Base-by-base conservation (phyloP, 2,329 filamentous ascomycete genomes). In the Fusarium penzigii region DNA sequence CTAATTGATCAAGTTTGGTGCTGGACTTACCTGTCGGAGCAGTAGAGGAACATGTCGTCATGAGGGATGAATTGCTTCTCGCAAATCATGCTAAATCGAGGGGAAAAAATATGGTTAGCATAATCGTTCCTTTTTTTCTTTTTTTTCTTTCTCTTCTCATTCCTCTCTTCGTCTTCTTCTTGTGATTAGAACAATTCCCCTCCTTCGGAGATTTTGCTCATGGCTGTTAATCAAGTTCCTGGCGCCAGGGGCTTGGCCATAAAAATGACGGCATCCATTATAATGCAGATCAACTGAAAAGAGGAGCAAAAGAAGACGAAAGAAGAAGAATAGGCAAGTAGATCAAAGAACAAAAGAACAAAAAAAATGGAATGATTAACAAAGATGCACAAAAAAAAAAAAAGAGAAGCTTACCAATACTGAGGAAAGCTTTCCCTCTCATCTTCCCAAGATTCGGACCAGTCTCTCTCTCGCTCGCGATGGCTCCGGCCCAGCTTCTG, bases 401-500 rank as follows among this genome's bases (percentile, higher is more conserved):
- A 49, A 56, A 42, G 51, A 55, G 54, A 59, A 51, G 79, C 82
- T 52, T 78, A 87, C 84, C 84, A 87, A 65, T 77, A 86, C 66
- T 86, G 83, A 17, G 83, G 83, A 57, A 87, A 86, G 68, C 79
- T 84, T 64, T 86, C 83, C 49, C 81, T 75, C 63, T 84, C 82
- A 49, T 85, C 78, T 48, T 82, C 78, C 67, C 74, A 81, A 66
- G 74, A 75, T 36, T 80, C 78, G 52, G 78, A 74, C 65, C 73
- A 72, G 55, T 82, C 76, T 53, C 73, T 74, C 59, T 83, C 79
- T 25, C 78, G 73, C 44, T 82, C 78, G 49, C 76, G 76, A 11
- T 77, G 73, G 54, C 72, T 78, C 61, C 78, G 80, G 48, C 78
- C 76, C 53, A 79, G 69, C 68, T 81, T 83, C 52, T 76, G 75